Conservation (phyloP, 2,329 filamentous ascomycete genomes). For the Aspergillus versicolor region DNA sequence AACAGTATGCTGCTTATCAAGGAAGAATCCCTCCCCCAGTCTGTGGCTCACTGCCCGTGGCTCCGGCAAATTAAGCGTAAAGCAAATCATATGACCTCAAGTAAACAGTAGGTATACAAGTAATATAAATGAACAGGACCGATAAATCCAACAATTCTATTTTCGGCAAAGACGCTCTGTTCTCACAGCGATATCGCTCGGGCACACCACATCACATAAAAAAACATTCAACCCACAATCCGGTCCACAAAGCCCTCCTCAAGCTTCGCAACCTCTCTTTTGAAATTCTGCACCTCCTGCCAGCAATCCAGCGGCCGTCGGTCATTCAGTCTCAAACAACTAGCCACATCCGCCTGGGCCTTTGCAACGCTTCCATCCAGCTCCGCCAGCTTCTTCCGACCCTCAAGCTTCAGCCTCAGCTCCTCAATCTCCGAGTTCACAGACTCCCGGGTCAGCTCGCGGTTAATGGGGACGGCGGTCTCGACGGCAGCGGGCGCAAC, state of each 20-base stretch:
- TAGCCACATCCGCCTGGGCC: conserved; percentile 73
- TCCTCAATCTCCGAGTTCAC: conserved; percentile 59
- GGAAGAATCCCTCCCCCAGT: neutral
- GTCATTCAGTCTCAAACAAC: conserved; percentile 81
- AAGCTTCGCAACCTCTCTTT: conserved; percentile 79
- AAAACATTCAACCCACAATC: conserved; percentile 49
- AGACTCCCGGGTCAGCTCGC: conserved; percentile 51
- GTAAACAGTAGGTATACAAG: conserved; percentile 23
- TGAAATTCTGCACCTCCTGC: conserved; percentile 88
- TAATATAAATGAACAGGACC: conserved; percentile 8
- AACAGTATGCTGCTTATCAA: conserved; percentile 6
- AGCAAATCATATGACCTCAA: neutral
- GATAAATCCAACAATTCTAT: conserved; percentile 14
- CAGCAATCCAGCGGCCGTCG: conserved; percentile 89
- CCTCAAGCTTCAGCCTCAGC: conserved; percentile 59
- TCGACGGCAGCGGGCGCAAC: conserved; percentile 16
- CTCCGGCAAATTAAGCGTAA: neutral
- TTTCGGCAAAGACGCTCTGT: conserved; percentile 4
- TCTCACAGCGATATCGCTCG: conserved; percentile 11
- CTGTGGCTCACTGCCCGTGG: neutral
- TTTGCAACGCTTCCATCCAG: conserved; percentile 70
- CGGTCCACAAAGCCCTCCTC: conserved; percentile 87
- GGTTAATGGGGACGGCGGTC: conserved; percentile 30
- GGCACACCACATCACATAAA: conserved; percentile 5
- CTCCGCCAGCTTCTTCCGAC: conserved; percentile 59